Base-by-base conservation (phyloP, 768 basidiomycete species). In the Mycena crocata region DNA sequence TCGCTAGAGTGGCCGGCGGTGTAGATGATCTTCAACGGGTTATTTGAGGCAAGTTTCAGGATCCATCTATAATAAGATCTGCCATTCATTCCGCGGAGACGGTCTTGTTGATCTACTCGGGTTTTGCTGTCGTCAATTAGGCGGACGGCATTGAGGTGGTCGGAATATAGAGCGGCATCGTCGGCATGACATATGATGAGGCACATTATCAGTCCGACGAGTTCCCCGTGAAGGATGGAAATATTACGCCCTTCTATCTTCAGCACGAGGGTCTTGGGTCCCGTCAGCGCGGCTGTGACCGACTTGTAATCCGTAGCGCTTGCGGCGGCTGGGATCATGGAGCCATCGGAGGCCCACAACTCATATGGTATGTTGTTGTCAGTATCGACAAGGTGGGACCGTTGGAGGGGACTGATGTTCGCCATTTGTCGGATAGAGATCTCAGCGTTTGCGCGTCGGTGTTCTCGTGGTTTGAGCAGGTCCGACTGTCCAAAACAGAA, bases 11-110 rank as follows among this genome's bases (percentile, higher is more conserved):
- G 67, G 1, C 32, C 57, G 21, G 26, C 42, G 4, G 62, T 60
- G 37, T 68, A 59, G 12, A 19, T 14, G 17, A 55, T 48, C 5
- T 50, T 42, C 19, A 51, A 23, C 0, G 32, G 39, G 40, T 35
- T 34, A 0, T n/a, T 0, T 10, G 45, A 19, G 24, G 23, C 6
- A 68, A 67, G 21, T 44, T n/a, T 9, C 67, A 60, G 23, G 30
- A 76, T 67, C 76, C 77, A 76, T 21, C 68, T 58, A 31, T 74
- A 74, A 28, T 74, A 74, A 0, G 72, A 73, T 0, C 73, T 34
- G 12, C 74, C 71, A 44, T 73, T 74, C 72, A 73, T 72, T 39
- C 49, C 8, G 5, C 49, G 48, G 13, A 57, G 68, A 0, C 67
- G 46, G 0, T 35, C 39, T 5, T n/a, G 59, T n/a, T 69, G 62